Evolutionary conservation across 2,329 filamentous ascomycete species (phyloP), one percentile per base, ranked within the genome.

Genomic region (Lachnellula occidentalis): DNA sequence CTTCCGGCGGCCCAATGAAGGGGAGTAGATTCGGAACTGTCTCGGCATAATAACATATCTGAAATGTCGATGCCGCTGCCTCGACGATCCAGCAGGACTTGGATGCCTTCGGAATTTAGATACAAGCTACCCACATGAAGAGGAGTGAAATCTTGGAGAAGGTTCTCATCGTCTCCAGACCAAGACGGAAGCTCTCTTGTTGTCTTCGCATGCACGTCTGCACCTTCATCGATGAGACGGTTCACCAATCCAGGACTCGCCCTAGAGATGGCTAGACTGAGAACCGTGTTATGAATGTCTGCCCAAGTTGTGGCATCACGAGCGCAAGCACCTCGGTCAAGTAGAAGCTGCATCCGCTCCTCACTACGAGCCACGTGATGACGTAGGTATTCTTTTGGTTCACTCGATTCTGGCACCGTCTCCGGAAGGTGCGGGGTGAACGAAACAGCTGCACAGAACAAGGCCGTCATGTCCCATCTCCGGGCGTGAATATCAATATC

Each of bases 1-100:
- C 55, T 54, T 17, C 48, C 58, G 45, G 59, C 57, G 51, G 59
- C 57, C 57, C 51, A 61, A 19, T 64, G 60, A 21, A 64, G 27
- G 36, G 58, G 27, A 27, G 9, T 7, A 27, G 27, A 27, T 9
- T 27, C 27, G 27, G 27, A 27, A 27, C 27, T 27, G 9, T 27
- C 27, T 27, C 27, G 7, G 27, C 8, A 27, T 27, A 27, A 27
- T 27, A 27, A 24, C 34, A 62, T 50, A 15, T 58, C 55, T 54
- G 43, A 46, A 53, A 48, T 54, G 11, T 54, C 36, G 50, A 53
- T 57, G 19, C 47, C 47, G 51, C 45, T 56, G 49, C 45, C 39
- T 54, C 37, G 42, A 46, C 53, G 56, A 36, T 60, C 48, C 37
- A 58, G 49, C 43, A 58, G 48, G 34, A 50, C n/a, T 54, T 55